These are phyloP conservation scores for Stachybotrys echinatus DNA, from an alignment of 2,329 filamentous ascomycete genomes.

Conservation along the genomic window DNA sequence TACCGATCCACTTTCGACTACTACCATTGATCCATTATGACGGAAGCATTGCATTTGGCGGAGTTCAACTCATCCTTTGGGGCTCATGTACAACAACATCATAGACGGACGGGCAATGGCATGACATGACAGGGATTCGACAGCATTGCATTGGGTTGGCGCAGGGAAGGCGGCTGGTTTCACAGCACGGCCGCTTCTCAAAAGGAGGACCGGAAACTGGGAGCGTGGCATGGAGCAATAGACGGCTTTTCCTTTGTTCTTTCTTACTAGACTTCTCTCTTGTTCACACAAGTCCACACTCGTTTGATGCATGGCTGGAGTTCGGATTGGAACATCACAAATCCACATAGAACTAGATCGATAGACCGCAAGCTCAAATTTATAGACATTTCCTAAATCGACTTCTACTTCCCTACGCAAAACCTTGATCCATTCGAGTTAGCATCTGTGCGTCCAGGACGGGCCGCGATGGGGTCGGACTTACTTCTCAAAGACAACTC, in stretches of 20 bases:
- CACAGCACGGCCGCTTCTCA: background rate
- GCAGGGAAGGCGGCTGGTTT: background rate
- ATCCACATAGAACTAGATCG: background rate
- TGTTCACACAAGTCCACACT: background rate
- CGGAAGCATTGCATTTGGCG: conserved; percentile 4
- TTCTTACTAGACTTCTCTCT: conserved; percentile 3
- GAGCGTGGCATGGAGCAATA: conserved; percentile 11
- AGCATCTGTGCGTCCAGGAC: background rate
- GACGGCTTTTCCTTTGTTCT: background rate
- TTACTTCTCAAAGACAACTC: conserved; percentile 97
- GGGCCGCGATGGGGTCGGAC: conserved; percentile 24
- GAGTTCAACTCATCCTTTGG: conserved; percentile 13
- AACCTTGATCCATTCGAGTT: conserved; percentile 27
- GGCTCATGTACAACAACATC: conserved; percentile 1
- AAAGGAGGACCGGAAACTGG: background rate
- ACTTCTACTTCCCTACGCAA: conserved; percentile 37
- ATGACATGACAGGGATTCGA: background rate
- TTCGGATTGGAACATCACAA: background rate
- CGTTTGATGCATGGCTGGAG: background rate
- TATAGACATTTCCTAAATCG: conserved; percentile 1
- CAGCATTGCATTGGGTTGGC: conserved; percentile 1
- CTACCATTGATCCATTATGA: too few species aligned
- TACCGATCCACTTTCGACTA: background rate
- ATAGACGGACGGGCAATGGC: conserved; percentile 1
- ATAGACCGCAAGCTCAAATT: background rate